Evolutionary conservation across 192 early-diverging fungal species (phyloP), one percentile per base, ranked within the genome.

Genomic region (Entophlyctis helioformis): DNA sequence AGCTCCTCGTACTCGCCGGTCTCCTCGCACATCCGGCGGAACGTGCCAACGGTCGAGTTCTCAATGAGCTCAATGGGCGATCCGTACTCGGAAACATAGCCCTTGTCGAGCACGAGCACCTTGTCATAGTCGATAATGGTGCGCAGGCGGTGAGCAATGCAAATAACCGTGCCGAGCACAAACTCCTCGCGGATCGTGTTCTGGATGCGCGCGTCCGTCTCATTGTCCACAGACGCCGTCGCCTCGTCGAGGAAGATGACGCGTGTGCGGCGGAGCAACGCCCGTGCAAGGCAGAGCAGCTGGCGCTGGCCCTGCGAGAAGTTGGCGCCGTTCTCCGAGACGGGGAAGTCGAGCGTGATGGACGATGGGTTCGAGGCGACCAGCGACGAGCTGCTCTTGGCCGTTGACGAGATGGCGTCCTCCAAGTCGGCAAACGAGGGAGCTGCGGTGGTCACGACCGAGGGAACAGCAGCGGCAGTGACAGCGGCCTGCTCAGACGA

Each of bases 121-220:
- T 74, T 71, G 58, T 88, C 85, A 42, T 78, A 82, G 48, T 85
- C 84, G 50, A 72, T 64, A 25, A 83, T 65, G 0, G 80, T 82
- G 10, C 42, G 45, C 26, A 76, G 39, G 19, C 89, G 76, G 55
- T 96, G 93, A 6, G 93, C 93, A 56, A 97, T 87, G 39, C 79
- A 82, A 20, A 97, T 55, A 27, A 97, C 54, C 0, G 93, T 86
- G 3, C 78, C 71, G 37, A 80, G 55, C 28, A 63, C 60, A 40
- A 80, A 71, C 43, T 81, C 74, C 21, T 51, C 50, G 25, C 87
- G 82, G 44, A 97, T 91, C 0, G 89, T 88, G 18, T 59, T 54
- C 60, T 96, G 92, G 57, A 96, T 93, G 32, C 69, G 69, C n/a
- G 70, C 71, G 52, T 97, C 93, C 13, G 87, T 92, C 42, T 78